These are phyloP conservation scores for Fusarium staphyleae DNA, from an alignment of 2,329 filamentous ascomycete species.

Conservation along the genomic window DNA sequence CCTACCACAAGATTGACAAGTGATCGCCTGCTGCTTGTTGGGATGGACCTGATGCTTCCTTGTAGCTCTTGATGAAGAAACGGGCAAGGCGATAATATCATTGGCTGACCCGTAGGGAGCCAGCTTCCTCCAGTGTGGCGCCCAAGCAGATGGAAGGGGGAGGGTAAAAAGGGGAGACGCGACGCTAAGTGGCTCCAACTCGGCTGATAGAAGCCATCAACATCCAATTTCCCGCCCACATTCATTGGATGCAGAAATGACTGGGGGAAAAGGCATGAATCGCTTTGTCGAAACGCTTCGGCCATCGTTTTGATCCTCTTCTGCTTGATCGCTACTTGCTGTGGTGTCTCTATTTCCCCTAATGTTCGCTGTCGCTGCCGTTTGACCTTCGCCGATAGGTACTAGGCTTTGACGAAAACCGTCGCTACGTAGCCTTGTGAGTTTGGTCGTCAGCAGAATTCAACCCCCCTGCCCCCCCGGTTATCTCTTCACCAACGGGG, in stretches of 20 bases:
- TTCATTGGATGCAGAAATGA: conserved; percentile 33
- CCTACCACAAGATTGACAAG: conserved; percentile 11
- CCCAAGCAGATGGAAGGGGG: conserved; percentile 14
- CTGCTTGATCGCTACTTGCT: conserved; percentile 8
- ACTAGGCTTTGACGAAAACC: conserved; percentile 5
- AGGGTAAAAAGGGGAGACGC: conserved; percentile 30
- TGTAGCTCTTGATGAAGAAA: conserved; percentile 8
- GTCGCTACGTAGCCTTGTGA: conserved; percentile 10
- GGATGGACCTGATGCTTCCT: conserved; percentile 3
- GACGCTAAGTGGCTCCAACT: conserved; percentile 37
- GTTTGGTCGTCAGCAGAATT: conserved; percentile 11
- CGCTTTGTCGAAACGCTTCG: conserved; percentile 12
- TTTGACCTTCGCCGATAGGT: background rate
- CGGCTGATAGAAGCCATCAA: conserved; percentile 39
- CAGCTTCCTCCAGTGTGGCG: conserved; percentile 27
- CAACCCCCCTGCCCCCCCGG: conserved; percentile 20
- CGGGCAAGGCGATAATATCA: conserved; percentile 2
- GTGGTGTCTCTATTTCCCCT: conserved; percentile 10
- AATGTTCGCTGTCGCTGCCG: conserved; percentile 10
- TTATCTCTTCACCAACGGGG: conserved; percentile 30
- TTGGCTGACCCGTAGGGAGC: conserved; percentile 5
- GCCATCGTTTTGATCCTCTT: conserved; percentile 11
- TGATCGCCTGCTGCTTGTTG: conserved; percentile 14
- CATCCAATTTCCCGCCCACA: conserved; percentile 40
- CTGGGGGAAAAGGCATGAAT: conserved; percentile 30